These are phyloP conservation scores for Penicillium thymicola DNA, from an alignment of 2,329 filamentous ascomycete species.

Conservation along the genomic window DNA sequence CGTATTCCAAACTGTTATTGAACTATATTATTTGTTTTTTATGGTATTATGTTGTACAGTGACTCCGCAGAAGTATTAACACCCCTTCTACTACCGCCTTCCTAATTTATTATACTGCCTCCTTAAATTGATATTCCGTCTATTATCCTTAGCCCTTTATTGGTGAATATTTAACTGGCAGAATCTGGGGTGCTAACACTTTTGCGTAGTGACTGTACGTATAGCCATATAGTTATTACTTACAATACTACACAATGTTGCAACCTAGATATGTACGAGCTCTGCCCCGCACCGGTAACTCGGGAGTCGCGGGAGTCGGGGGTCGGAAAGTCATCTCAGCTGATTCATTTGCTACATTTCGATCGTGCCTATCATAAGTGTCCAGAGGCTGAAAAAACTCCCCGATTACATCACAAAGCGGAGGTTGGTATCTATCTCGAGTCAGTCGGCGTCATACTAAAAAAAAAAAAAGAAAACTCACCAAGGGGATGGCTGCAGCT, in stretches of 20 bases:
- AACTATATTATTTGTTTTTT: no score
- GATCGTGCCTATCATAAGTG: background rate
- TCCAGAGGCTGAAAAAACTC: background rate
- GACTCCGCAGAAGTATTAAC: no score
- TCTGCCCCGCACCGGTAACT: background rate
- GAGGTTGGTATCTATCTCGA: slow-evolving; percentile 56
- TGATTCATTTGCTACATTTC: slow-evolving; percentile 7
- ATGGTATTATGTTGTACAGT: no score
- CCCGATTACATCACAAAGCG: slow-evolving; percentile 61
- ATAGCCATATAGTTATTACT: background rate
- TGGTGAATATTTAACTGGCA: no score
- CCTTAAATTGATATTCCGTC: no score
- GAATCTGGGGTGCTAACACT: no score
- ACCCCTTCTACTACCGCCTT: no score
- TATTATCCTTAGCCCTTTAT: no score
- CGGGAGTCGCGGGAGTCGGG: background rate
- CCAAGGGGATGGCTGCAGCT: slow-evolving; percentile 95
- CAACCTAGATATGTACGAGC: background rate
- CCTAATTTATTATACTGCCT: no score
- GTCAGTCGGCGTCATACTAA: slow-evolving; percentile 11
- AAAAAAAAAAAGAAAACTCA: slow-evolving; percentile 54
- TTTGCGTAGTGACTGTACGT: no score
- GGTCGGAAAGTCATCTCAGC: background rate
- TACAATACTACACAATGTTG: background rate
- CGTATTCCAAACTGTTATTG: no score